Evolutionary conservation across 1,284 basidiomycete species (phyloP).

Genomic region (Prillingera fragicola): DNA sequence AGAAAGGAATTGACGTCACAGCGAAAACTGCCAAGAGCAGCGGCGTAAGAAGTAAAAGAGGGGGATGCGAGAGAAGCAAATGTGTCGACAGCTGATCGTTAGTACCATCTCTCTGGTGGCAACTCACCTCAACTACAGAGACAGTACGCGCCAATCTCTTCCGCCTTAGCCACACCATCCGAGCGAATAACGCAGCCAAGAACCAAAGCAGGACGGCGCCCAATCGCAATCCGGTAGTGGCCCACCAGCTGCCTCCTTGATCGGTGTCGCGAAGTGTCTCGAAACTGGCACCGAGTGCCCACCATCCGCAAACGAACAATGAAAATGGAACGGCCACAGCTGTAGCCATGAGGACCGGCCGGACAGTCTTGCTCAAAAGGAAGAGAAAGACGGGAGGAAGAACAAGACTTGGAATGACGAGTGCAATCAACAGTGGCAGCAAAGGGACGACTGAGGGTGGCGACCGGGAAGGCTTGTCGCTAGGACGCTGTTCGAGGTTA

Average conservation of each 20-base stretch:
- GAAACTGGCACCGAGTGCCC: slow-evolving; percentile 85
- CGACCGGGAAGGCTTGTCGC: not conserved
- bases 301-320: slow-evolving; percentile 71
- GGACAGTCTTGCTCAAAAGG: slow-evolving; percentile 68
- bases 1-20: slow-evolving; percentile 72
- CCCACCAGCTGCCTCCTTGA: slow-evolving; percentile 70
- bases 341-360: slow-evolving; percentile 73
- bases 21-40: slow-evolving; percentile 67
- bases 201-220: slow-evolving; percentile 70
- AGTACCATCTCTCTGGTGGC: not conserved
- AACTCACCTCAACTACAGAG: slow-evolving; percentile 61
- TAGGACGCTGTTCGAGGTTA: too few relatives aligned
- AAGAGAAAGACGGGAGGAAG: slow-evolving; percentile 72
- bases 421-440: slow-evolving; percentile 72
- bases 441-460: slow-evolving; percentile 60
- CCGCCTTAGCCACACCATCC: slow-evolving; percentile 62
- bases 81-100: slow-evolving; percentile 59
- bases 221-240: slow-evolving; percentile 59
- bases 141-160: slow-evolving; percentile 56
- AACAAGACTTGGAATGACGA: slow-evolving; percentile 65
- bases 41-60: slow-evolving; percentile 73
- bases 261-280: slow-evolving; percentile 65
- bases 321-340: slow-evolving; percentile 73
- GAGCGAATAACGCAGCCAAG: slow-evolving; percentile 64
- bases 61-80: slow-evolving; percentile 70